phyloP scores from a whole-genome alignment of 805 yeast genomes.

The Lachancea sp. region DNA sequence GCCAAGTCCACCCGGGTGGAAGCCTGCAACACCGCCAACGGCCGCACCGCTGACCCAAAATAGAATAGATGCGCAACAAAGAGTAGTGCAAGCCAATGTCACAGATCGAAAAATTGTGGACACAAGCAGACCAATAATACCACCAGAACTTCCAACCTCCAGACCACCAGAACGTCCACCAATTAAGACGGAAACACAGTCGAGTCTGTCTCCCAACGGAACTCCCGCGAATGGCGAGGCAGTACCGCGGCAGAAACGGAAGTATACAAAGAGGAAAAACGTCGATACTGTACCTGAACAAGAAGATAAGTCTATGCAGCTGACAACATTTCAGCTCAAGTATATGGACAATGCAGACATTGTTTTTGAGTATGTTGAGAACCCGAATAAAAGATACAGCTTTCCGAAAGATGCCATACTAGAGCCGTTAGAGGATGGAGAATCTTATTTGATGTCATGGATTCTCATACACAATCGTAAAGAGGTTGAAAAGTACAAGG shows the following conservation, averaged over 20 bases:
- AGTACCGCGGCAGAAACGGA: constrained; percentile 10
- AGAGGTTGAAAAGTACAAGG: constrained; percentile 22
- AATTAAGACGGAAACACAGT: background rate
- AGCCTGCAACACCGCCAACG: constrained; percentile 17
- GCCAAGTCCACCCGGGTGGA: constrained; percentile 47
- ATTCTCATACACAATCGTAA: constrained; percentile 28
- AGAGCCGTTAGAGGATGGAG: constrained; percentile 39
- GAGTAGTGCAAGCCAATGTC: constrained; percentile 6
- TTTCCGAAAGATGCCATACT: constrained; percentile 73
- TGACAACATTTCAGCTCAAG: constrained; percentile 73
- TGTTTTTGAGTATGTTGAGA: constrained; percentile 80
- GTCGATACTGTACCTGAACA: constrained; percentile 10
- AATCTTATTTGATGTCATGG: constrained; percentile 29
- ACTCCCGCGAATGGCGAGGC: background rate
- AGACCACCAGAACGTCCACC: constrained; percentile 1
- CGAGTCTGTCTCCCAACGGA: background rate
- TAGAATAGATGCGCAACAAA: constrained; percentile 12
- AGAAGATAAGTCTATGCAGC: constrained; percentile 43
- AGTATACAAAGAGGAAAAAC: constrained; percentile 9
- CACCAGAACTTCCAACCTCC: constrained; percentile 6
- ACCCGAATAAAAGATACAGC: constrained; percentile 63
- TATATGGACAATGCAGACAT: constrained; percentile 63
- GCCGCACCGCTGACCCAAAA: constrained; percentile 12
- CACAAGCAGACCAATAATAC: background rate
- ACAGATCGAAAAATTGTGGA: constrained; percentile 2